Evolutionary conservation across 495 filamentous ascomycete genomes (phyloP).

Genomic region (Hypoxylon subgilvum): DNA sequence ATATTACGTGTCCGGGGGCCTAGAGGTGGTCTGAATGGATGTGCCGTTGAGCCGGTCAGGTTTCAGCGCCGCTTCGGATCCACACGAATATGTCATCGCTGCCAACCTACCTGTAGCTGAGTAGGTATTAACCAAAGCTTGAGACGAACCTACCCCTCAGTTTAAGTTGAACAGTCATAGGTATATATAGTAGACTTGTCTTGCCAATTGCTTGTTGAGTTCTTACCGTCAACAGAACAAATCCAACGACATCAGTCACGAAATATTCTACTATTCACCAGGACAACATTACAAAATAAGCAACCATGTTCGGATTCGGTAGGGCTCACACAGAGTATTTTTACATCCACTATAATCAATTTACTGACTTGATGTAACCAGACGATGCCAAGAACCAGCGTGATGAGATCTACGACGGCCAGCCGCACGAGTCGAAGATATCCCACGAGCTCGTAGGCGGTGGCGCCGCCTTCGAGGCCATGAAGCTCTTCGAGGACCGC

Average conservation of each 20-base stretch:
- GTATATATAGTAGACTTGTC: not conserved
- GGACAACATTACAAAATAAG: constrained; percentile 8
- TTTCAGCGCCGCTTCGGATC: constrained; percentile 23
- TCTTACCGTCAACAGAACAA: not conserved
- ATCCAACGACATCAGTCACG: not conserved
- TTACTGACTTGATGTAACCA: constrained; percentile 12
- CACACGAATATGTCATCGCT: constrained; percentile 28
- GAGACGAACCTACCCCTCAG: not conserved
- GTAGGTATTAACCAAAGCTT: constrained; percentile 1
- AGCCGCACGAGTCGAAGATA: constrained; percentile 64
- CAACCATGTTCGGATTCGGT: constrained; percentile 51
- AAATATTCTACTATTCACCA: not conserved
- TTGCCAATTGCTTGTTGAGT: not conserved
- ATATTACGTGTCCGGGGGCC: constrained; percentile 20
- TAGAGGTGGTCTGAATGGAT: constrained; percentile 1
- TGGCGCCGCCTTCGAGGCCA: constrained; percentile 77
- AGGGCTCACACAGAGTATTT: constrained; percentile 13
- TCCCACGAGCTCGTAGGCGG: constrained; percentile 77
- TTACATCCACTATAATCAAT: not conserved
- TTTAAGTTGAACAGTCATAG: too few relatives aligned
- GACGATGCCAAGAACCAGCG: constrained; percentile 59
- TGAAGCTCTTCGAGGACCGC: constrained; percentile 80
- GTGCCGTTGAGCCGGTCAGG: constrained; percentile 28
- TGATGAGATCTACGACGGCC: constrained; percentile 62
- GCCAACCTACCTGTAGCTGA: not conserved